Conservation (phyloP, 441 rosid species). For the Breynia disticha region DNA sequence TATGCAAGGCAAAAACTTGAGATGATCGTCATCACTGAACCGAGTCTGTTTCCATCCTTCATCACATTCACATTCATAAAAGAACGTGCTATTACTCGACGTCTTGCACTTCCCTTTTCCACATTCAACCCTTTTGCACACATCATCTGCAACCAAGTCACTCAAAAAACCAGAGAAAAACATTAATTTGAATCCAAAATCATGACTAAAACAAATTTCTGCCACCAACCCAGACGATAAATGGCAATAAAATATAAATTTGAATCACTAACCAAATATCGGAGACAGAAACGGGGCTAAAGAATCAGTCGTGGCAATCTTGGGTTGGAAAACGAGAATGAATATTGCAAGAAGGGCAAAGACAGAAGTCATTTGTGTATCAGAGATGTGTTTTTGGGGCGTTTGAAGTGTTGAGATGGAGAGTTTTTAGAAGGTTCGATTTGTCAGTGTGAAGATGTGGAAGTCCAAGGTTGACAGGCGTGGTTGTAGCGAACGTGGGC, state of each 20-base stretch:
- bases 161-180: slow-evolving; percentile 10
- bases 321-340: slow-evolving; percentile 14
- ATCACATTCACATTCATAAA: slow-evolving; percentile 55
- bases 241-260: background rate
- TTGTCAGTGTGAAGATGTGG: too few species aligned
- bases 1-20: slow-evolving; percentile 81
- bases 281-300: slow-evolving; percentile 51
- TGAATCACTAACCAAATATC: slow-evolving; percentile 30
- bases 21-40: slow-evolving; percentile 17
- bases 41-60: slow-evolving; percentile 62
- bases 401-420: too few species aligned
- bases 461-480: too few species aligned
- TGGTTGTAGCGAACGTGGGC: too few species aligned
- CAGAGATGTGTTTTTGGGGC: too few species aligned
- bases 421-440: too few species aligned
- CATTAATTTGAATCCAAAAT: background rate
- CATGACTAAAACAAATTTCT: too few species aligned
- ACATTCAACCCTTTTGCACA: slow-evolving; percentile 51
- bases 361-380: slow-evolving; percentile 26
- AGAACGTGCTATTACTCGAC: slow-evolving; percentile 24
- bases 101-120: slow-evolving; percentile 70
- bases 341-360: slow-evolving; percentile 21
- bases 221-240: too few species aligned
- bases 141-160: slow-evolving; percentile 27
- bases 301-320: slow-evolving; percentile 26